Evolutionary conservation across 2,329 filamentous ascomycete genomes (phyloP).

Genomic region (Sclerotinia sclerotiorum): DNA sequence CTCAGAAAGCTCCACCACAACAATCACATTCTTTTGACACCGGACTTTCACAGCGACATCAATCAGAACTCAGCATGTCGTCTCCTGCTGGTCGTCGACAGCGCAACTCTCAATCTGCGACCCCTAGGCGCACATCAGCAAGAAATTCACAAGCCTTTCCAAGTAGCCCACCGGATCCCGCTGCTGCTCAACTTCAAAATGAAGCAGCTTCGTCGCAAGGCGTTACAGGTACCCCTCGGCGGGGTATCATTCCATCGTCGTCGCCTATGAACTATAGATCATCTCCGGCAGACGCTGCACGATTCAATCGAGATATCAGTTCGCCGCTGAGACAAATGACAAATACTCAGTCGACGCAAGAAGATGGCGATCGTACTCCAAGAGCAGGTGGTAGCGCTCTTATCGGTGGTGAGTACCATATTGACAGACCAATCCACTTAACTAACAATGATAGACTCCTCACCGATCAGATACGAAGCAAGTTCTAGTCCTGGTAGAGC

Average conservation of each 20-base stretch:
- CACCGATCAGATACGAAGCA: constrained; percentile 84
- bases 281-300: constrained; percentile 51
- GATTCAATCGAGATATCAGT: constrained; percentile 47
- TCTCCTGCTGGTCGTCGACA: constrained; percentile 59
- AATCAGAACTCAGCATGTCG: constrained; percentile 52
- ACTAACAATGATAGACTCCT: constrained; percentile 66
- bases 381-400: constrained; percentile 57
- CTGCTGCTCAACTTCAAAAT: constrained; percentile 41
- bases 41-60: constrained; percentile 3
- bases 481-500: constrained; percentile 81
- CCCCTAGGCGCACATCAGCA: constrained; percentile 57
- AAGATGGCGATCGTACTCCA: constrained; percentile 67
- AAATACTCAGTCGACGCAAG: constrained; percentile 54
- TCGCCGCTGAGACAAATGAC: constrained; percentile 61
- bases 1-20: constrained; percentile 14
- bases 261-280: constrained; percentile 79
- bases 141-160: constrained; percentile 56
- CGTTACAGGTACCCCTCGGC: constrained; percentile 47
- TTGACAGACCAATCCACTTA: constrained; percentile 3
- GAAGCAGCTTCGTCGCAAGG: constrained; percentile 41
- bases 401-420: constrained; percentile 58
- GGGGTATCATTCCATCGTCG: constrained; percentile 63
- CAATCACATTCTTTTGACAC: constrained; percentile 11
- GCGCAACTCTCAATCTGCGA: constrained; percentile 55
- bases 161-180: constrained; percentile 47